Evolutionary conservation across 257 asterid genomes (phyloP).

Genomic region (Avicennia marina): DNA sequence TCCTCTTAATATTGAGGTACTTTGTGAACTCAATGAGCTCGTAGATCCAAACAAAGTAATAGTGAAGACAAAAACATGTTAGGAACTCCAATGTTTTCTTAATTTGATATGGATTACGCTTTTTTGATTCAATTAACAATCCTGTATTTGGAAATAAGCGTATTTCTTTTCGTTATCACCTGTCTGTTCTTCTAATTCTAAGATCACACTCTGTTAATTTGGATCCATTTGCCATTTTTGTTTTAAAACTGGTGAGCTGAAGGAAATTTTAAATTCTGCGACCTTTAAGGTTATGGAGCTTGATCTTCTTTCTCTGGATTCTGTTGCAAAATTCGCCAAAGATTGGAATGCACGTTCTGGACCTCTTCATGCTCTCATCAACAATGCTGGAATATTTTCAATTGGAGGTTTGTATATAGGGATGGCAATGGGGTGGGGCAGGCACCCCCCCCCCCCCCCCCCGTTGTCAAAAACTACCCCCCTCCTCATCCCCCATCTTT

Average conservation of each 20-base stretch:
- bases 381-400: slow-evolving; percentile 95
- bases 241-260: neutral
- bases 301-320: slow-evolving; percentile 85
- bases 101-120: slow-evolving; percentile 3
- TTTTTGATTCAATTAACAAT: neutral
- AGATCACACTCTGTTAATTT: neutral
- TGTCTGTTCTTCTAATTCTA: neutral
- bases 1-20: slow-evolving; percentile 89
- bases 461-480: no score
- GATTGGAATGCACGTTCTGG: slow-evolving; percentile 83
- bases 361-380: slow-evolving; percentile 81
- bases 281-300: slow-evolving; percentile 79
- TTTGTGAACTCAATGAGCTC: neutral
- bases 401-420: slow-evolving; percentile 64
- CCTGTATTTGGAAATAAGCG: slow-evolving; percentile 5
- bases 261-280: neutral
- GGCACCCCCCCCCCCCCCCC: no score
- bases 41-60: neutral
- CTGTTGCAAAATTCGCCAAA: slow-evolving; percentile 81
- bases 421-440: no score
- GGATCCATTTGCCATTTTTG: neutral
- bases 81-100: neutral
- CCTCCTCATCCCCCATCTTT: no score
- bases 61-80: neutral
- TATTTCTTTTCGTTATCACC: neutral